phyloP scores from a whole-genome alignment of 1,284 basidiomycete species.

The Leccinum pachyderme region DNA sequence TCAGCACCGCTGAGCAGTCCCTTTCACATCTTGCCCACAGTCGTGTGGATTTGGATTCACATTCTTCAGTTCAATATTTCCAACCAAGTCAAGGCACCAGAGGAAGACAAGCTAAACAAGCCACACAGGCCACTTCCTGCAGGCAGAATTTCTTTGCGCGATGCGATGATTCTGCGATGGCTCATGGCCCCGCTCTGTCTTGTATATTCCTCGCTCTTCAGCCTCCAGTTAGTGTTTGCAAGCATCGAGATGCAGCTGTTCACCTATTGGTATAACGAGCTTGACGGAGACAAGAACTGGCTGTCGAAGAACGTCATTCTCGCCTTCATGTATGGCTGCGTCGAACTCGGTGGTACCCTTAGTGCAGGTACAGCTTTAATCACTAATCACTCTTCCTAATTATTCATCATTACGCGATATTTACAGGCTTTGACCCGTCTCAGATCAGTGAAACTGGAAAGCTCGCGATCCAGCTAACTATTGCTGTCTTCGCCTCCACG shows the following conservation, averaged over 20 bases:
- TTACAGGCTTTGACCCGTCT: conserved; percentile 15
- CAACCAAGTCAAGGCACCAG: conserved; percentile 40
- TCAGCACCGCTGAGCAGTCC: conserved; percentile 31
- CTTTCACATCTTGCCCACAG: conserved; percentile 24
- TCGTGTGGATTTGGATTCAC: conserved; percentile 45
- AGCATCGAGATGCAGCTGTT: conserved; percentile 35
- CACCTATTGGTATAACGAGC: conserved; percentile 38
- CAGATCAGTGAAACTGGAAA: conserved; percentile 22
- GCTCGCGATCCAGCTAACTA: conserved; percentile 28
- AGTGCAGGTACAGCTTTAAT: conserved; percentile 31
- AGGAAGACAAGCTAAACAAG: conserved; percentile 44
- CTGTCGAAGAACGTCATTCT: conserved; percentile 37
- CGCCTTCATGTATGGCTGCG: conserved; percentile 37
- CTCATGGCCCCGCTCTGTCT: conserved; percentile 36
- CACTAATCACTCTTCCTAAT: no score
- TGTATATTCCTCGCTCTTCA: conserved; percentile 32
- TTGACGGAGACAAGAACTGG: conserved; percentile 38
- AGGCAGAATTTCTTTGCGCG: conserved; percentile 33
- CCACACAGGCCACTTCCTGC: conserved; percentile 41
- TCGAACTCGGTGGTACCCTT: conserved; percentile 40
- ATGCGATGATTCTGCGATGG: conserved; percentile 39
- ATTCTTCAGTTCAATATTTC: conserved; percentile 42
- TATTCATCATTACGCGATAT: background rate
- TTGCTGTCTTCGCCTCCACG: conserved; percentile 34
- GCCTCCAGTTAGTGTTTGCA: conserved; percentile 28